A percentile compares a stretch with the other conserved stretches of the same genome.
phyloP scores from a whole-genome alignment of 192 early-diverging fungal genomes.

The Coemansia sp. region DNA sequence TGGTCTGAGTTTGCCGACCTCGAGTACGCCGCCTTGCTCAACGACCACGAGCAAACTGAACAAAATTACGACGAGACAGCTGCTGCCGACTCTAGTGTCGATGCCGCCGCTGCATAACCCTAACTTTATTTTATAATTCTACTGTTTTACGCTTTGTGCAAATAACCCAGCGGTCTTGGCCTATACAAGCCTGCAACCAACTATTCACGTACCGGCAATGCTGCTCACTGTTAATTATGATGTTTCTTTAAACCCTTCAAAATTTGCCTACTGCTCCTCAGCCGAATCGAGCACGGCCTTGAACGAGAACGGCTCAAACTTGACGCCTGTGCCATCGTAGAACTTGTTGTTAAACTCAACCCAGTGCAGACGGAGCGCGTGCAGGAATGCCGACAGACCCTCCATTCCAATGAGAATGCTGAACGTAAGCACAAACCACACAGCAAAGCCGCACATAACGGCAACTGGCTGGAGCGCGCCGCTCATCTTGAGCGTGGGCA shows the following conservation, averaged over 20 bases:
- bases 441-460: constrained; percentile 72
- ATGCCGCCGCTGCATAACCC: not conserved
- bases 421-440: constrained; percentile 89
- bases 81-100: not conserved
- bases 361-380: constrained; percentile 93
- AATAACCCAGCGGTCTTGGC: no score
- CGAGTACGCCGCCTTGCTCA: constrained; percentile 52
- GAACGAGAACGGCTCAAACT: constrained; percentile 93
- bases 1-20: constrained; percentile 57
- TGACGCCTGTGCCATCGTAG: constrained; percentile 85
- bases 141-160: not conserved
- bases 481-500: constrained; percentile 41
- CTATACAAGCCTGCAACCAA: no score
- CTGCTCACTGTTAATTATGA: not conserved
- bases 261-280: constrained; percentile 26
- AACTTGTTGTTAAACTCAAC: constrained; percentile 99
- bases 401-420: constrained; percentile 81
- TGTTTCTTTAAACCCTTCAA: not conserved
- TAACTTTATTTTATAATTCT: not conserved
- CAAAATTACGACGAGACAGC: not conserved
- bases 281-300: constrained; percentile 42
- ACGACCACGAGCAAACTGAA: constrained; percentile 41
- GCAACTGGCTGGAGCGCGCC: constrained; percentile 65
- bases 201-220: not conserved
- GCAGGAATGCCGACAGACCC: constrained; percentile 83